Evolutionary conservation across 768 basidiomycete species (phyloP).

Genomic region (Suillus placidus): DNA sequence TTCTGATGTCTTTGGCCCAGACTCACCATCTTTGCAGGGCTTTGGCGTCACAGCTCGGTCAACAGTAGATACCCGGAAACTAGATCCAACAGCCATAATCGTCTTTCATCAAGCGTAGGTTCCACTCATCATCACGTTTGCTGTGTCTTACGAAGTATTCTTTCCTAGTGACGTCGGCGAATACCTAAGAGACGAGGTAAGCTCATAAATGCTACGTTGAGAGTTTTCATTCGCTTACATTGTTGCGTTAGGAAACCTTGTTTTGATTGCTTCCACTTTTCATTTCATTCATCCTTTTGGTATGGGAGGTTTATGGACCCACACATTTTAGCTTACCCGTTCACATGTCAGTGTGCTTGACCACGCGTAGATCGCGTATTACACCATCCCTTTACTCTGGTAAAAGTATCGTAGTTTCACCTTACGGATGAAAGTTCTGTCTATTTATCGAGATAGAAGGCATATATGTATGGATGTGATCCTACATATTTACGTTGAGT

Average conservation of each 20-base stretch:
- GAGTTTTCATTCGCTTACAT: conserved; percentile 20
- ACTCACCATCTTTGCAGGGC: conserved; percentile 55
- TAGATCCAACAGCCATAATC: conserved; percentile 95
- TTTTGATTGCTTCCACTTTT: conserved; percentile 47
- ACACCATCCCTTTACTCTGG: conserved; percentile 8
- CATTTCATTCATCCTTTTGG: conserved; percentile 22
- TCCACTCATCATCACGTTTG: conserved; percentile 1
- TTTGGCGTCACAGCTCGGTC: conserved; percentile 97
- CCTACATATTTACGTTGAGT: neutral
- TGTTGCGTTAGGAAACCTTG: conserved; percentile 64
- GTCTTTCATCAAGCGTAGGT: conserved; percentile 96
- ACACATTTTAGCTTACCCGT: conserved; percentile 10
- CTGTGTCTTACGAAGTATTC: conserved; percentile 11
- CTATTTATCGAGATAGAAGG: conserved; percentile 7
- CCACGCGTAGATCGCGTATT: conserved; percentile 22
- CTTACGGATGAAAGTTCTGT: conserved; percentile 10
- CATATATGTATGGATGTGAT: neutral
- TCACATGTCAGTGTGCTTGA: conserved; percentile 39
- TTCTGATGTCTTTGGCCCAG: neutral
- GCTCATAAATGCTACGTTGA: conserved; percentile 17
- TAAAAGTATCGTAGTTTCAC: conserved; percentile 35
- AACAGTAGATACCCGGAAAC: conserved; percentile 93
- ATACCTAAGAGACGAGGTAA: conserved; percentile 94
- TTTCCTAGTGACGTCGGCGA: conserved; percentile 88
- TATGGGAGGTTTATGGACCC: conserved; percentile 21